Base-by-base conservation (phyloP, 176 grass and related monocot species). In the Hyparrhenia diplandra region DNA sequence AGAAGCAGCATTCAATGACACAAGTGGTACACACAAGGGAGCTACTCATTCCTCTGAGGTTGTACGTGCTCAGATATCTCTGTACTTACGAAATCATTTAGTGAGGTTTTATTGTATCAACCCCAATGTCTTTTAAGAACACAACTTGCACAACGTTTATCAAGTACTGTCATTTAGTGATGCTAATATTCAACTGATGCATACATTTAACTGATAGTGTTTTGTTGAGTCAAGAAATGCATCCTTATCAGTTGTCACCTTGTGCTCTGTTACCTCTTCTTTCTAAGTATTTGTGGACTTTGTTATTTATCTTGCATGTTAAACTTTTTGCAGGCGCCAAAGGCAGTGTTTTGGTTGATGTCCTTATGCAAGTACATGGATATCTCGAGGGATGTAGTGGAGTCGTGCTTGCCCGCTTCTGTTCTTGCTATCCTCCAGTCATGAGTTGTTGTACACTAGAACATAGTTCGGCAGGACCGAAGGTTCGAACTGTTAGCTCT, bases 361-460 rank as follows among this genome's bases (percentile, higher is more conserved):
- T 95, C 72, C 69, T 92, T 95, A 43, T 90, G 90, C 71, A 92
- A 92, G 82, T 88, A 84, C 47, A 88, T 92, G 85, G 70, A 81
- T 29, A 65, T 92, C 77, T 78, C 93, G 47, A 83, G 77, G 79
- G 71, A 90, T 77, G 57, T 88, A 32, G 47, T 69, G 0, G 85
- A 95, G 35, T 88, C 82, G 14, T 90, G 85, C 45, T 64, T 92
- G 20, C 70, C 82, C 18, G 73, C 81, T 28, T 80, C 88, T 40
- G 30, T 76, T 66, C 20, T 88, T 64, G 84, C 84, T 49, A 60
- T 90, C 18, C 75, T 95, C 64, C 90, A 95, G 51, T 75, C 85
- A 32, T 95, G 86, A 89, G 24, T 27, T n/a, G n/a, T 61, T n/a
- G 35, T 42, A 63, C 54, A 39, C 30, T 24, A 43, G 23, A 62